These are phyloP conservation scores for Colletotrichum tanaceti DNA, from an alignment of 2,329 filamentous ascomycete species.

Conservation along the genomic window DNA sequence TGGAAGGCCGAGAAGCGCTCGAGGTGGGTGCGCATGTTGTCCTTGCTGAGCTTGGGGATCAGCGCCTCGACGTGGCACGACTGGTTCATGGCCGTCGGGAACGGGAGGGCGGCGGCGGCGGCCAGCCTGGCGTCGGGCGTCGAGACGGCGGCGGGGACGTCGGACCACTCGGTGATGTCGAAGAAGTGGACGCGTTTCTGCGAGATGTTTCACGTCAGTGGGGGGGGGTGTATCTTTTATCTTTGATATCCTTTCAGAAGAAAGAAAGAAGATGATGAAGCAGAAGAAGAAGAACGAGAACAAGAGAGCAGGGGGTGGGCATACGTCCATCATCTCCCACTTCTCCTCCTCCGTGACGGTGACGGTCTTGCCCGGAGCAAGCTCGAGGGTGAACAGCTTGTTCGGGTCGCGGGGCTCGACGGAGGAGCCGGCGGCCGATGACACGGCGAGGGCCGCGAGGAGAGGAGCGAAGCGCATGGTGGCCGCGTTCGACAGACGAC, in stretches of 20 bases:
- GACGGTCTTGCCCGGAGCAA: constrained; percentile 41
- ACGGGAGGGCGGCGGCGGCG: constrained; percentile 40
- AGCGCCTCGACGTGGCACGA: constrained; percentile 40
- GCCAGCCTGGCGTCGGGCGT: constrained; percentile 21
- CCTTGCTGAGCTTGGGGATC: constrained; percentile 29
- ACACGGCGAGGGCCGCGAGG: constrained; percentile 42
- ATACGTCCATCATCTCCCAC: constrained; percentile 44
- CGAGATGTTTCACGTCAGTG: too few species aligned
- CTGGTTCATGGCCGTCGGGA: constrained; percentile 42
- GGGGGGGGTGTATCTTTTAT: too few species aligned
- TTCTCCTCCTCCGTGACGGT: constrained; percentile 45
- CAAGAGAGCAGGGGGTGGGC: neutral
- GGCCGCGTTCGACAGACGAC: neutral
- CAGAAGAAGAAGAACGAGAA: neutral
- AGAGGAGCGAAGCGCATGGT: constrained; percentile 42
- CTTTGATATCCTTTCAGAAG: too few species aligned
- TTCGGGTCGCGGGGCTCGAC: constrained; percentile 35
- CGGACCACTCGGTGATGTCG: constrained; percentile 44
- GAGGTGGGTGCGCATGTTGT: constrained; percentile 37
- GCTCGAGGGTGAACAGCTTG: constrained; percentile 43
- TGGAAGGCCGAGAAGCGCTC: constrained; percentile 74
- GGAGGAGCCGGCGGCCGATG: constrained; percentile 33
- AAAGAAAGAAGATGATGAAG: too few species aligned
- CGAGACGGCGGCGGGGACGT: constrained; percentile 29
- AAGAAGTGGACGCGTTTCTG: constrained; percentile 44